These are phyloP conservation scores for Colletotrichum simmondsii DNA, from an alignment of 2,329 filamentous ascomycete species.

Conservation along the genomic window DNA sequence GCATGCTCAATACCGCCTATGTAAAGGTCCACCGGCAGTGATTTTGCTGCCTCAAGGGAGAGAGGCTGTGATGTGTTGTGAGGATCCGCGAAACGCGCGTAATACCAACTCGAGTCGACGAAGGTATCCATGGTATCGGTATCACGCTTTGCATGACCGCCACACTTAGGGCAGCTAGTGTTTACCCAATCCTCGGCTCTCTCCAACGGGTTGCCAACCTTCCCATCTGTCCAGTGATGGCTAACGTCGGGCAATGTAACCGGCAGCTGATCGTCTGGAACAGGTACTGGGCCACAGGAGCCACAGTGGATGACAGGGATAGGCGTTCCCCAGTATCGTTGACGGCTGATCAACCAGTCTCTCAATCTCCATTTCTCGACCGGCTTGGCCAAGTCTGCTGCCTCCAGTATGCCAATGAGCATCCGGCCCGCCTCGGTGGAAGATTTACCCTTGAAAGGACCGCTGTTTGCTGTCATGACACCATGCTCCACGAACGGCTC, in stretches of 20 bases:
- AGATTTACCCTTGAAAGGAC: slow-evolving; percentile 70
- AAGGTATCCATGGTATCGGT: slow-evolving; percentile 98
- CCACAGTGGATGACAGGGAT: slow-evolving; percentile 89
- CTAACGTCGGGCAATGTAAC: slow-evolving; percentile 78
- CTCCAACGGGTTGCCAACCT: slow-evolving; percentile 81
- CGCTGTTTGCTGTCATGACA: slow-evolving; percentile 73
- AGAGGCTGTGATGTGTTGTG: slow-evolving; percentile 72
- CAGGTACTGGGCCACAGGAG: slow-evolving; percentile 81
- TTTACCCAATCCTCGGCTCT: slow-evolving; percentile 79
- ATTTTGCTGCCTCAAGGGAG: slow-evolving; percentile 65
- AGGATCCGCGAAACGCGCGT: slow-evolving; percentile 80
- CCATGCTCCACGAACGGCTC: slow-evolving; percentile 75
- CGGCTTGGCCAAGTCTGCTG: slow-evolving; percentile 67
- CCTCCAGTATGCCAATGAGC: slow-evolving; percentile 68
- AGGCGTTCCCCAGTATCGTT: slow-evolving; percentile 91
- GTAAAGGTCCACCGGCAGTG: slow-evolving; percentile 86
- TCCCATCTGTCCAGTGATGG: slow-evolving; percentile 74
- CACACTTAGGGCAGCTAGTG: slow-evolving; percentile 79
- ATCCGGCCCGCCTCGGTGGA: slow-evolving; percentile 71
- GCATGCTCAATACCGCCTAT: slow-evolving; percentile 91
- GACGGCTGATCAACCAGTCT: slow-evolving; percentile 93
- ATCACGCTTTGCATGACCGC: slow-evolving; percentile 77
- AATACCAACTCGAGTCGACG: slow-evolving; percentile 96
- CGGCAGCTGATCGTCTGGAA: slow-evolving; percentile 80
- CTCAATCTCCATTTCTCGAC: slow-evolving; percentile 82